Base-by-base conservation (phyloP, 2,329 filamentous ascomycete species). In the Rhynchosporium secalis region DNA sequence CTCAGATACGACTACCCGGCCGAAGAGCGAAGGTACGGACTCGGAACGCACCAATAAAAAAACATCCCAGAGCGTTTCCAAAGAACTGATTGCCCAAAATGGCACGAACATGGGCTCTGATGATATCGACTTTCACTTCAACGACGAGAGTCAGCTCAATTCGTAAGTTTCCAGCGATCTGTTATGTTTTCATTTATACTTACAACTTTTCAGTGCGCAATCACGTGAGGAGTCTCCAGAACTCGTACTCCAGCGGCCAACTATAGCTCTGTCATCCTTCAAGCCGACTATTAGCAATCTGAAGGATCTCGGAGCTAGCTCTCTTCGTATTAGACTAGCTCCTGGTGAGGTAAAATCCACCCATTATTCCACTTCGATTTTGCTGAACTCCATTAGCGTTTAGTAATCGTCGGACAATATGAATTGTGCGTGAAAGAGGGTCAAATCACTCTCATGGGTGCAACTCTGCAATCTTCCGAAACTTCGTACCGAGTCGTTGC, bases 331-430 rank as follows among this genome's bases (percentile, higher is more conserved):
- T 1, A 77, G 71, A 29, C 72, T 85, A 3, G 70, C 75, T 3
- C 78, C 80, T n/a, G 79, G 79, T 59, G 83, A 85, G 75, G 83
- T 83, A 74, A 58, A 70, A 55, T 20, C 33, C 36, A 20, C 7
- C 10, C 38, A 8, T n/a, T 4, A 10, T 45, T 48, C 33, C 20
- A 6, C 1, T 33, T 10, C 12, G 46, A 12, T 12, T 26, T 28
- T 48, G 51, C 66, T 72, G 20, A 46, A 73, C 49, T 10, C 15
- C 36, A 3, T n/a, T 7, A 88, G 85, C 82, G 86, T 15, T 77
- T 89, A 46, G 78, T 86, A 4, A 75, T 88, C 8, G 76, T 91
- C 10, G 91, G 91, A 1, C 86, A 84, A 69, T 95, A 86, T 73
- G 84, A 86, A 15, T 72, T 94, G 36, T 78, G 78, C 12, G 80